Evolutionary conservation across 257 asterid genomes (phyloP).

Genomic region (Primulina eburnea): DNA sequence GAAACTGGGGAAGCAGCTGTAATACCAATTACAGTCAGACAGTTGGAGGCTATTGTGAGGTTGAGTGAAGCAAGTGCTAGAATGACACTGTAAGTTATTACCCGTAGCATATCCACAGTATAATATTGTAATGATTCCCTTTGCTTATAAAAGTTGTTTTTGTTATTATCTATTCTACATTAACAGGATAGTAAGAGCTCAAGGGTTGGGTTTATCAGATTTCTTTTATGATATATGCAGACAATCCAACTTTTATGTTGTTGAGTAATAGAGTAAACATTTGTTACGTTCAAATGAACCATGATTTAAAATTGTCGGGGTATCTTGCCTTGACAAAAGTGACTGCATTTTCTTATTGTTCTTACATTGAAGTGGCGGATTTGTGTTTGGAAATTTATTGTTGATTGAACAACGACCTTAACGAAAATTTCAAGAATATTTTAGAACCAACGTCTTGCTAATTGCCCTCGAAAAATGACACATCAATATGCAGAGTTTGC

Average conservation of each 20-base stretch:
- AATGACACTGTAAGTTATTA: conserved; percentile 82
- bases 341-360: too few relatives aligned
- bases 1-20: conserved; percentile 86
- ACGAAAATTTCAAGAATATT: neutral
- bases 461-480: neutral
- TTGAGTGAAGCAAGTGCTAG: conserved; percentile 91
- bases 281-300: neutral
- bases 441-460: neutral
- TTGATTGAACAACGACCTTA: neutral
- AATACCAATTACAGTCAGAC: conserved; percentile 98
- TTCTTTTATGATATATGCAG: too few relatives aligned
- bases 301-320: neutral
- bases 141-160: conserved; percentile 1
- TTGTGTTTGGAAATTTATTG: neutral
- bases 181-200: neutral
- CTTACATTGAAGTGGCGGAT: neutral
- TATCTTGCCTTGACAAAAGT: too few relatives aligned
- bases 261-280: neutral
- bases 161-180: neutral
- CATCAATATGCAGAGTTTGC: neutral
- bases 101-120: neutral
- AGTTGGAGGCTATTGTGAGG: conserved; percentile 93
- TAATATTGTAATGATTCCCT: conserved; percentile 3
- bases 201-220: neutral
- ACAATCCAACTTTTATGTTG: too few relatives aligned